Conservation (phyloP, 495 filamentous ascomycete species). For the Penicillium malachiteum region DNA sequence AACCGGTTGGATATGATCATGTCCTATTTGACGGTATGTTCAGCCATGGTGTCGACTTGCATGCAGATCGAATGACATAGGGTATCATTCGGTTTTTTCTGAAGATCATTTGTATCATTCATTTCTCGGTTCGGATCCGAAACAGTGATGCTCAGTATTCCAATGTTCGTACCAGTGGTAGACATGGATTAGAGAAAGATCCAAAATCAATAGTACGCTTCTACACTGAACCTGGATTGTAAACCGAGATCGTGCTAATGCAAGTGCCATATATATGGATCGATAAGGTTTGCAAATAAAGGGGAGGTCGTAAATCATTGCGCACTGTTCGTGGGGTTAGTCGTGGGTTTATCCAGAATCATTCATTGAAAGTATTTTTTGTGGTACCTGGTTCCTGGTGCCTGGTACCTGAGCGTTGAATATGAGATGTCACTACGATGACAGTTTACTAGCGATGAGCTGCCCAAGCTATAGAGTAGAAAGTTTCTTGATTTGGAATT, state of each 20-base stretch:
- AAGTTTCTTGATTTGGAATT: background rate
- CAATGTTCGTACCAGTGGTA: background rate
- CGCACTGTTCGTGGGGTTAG: too few species aligned
- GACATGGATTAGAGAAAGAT: slow-evolving; percentile 19
- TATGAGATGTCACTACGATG: slow-evolving; percentile 3
- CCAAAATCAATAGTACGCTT: slow-evolving; percentile 18
- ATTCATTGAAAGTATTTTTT: background rate
- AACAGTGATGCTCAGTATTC: background rate
- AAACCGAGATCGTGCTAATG: slow-evolving; percentile 16
- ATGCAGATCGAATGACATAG: background rate
- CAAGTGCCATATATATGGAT: slow-evolving; percentile 2
- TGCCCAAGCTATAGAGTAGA: background rate
- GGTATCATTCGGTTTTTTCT: too few species aligned
- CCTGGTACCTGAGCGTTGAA: slow-evolving; percentile 5
- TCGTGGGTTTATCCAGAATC: too few species aligned
- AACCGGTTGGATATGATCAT: slow-evolving; percentile 4
- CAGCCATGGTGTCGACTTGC: slow-evolving; percentile 8
- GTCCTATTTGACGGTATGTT: slow-evolving; percentile 8
- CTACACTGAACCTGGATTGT: slow-evolving; percentile 13
- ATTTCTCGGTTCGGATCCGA: background rate
- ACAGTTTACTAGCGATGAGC: background rate
- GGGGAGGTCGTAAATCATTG: background rate
- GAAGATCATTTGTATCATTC: too few species aligned
- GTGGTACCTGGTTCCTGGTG: slow-evolving; percentile 5
- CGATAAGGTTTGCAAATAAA: slow-evolving; percentile 9